Base-by-base conservation (phyloP, 192 early-diverging fungal genomes). In the Cetraspora pellucida region DNA sequence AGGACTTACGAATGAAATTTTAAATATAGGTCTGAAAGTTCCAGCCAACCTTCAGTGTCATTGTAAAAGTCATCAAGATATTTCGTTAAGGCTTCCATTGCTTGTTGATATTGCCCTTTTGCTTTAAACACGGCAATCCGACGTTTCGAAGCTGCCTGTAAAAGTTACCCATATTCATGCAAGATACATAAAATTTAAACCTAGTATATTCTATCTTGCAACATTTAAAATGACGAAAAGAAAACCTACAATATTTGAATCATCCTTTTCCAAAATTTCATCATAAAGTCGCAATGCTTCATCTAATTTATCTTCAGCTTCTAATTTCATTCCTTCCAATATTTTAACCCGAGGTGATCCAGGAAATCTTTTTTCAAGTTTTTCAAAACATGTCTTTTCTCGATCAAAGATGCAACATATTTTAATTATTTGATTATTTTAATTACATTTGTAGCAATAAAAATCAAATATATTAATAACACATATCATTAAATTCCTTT, bases 1-100 rank as follows among this genome's bases (percentile, higher is more conserved):
- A 50, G 21, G n/a, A 37, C 83, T 77, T 82, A 90, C 87, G 91
- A 81, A 68, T 90, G 79, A 44, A 89, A 83, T 8, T 70, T 78
- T 23, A 96, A 79, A 79, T 99, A 98, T 44, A 94, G 80, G 31
- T 85, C 79, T 1, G 89, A 85, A 52, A 99, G 86, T 79, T 95
- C 91, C 0, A 94, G 78, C 97, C 97, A 99, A 1, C 88, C 93
- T 79, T 99, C 96, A 75, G 89, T 86, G 80, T 99, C 97, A 47
- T 91, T 91, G 52, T 89, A 89, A 69, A 94, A 94, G 19, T 87
- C 90, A 80, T 97, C 96, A 58, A 97, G 74, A 76, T 96, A 95
- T 47, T 85, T 80, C 44, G 88, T 88, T 27, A 97, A 83, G 21
- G 85, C 83, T 10, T 82, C 85, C 55, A 96, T 93, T 23, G 95